These are phyloP conservation scores for Solanum hybrid DNA, from an alignment of 305 asterid genomes.

Conservation along the genomic window DNA sequence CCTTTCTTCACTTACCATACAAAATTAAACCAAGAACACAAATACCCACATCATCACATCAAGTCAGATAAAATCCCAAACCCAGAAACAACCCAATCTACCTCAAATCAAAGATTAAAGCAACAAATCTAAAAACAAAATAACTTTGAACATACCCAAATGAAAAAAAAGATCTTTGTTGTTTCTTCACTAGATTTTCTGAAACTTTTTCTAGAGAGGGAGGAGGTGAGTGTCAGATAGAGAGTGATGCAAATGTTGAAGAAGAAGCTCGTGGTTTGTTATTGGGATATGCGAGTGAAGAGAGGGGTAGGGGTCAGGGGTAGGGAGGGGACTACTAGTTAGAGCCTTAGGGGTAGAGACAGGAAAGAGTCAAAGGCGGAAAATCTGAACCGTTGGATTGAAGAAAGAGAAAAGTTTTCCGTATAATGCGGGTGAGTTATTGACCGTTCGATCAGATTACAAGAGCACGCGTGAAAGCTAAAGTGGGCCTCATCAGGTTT, in stretches of 20 bases:
- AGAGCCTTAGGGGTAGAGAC: constrained; percentile 6
- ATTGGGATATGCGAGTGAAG: constrained; percentile 10
- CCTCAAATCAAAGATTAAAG: neutral
- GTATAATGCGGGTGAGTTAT: constrained; percentile 39
- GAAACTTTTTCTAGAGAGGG: constrained; percentile 4
- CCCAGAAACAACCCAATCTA: neutral
- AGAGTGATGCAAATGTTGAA: neutral
- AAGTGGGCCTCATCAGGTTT: constrained; percentile 55
- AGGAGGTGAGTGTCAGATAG: constrained; percentile 6
- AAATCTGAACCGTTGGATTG: constrained; percentile 41
- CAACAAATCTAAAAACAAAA: neutral
- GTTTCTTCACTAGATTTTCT: constrained; percentile 4
- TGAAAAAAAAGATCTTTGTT: neutral
- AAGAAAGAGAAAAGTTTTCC: constrained; percentile 33
- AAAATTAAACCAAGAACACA: neutral
- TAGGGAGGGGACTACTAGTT: neutral
- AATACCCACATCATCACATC: neutral
- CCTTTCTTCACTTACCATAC: neutral
- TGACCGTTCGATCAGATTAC: constrained; percentile 39
- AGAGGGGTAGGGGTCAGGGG: neutral
- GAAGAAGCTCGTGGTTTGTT: constrained; percentile 5
- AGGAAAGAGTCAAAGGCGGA: constrained; percentile 44
- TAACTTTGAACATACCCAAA: constrained; percentile 16
- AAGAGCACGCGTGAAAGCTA: constrained; percentile 64
- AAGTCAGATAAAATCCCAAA: neutral